These are phyloP conservation scores for Cytospora schulzeri DNA, from an alignment of 2,329 filamentous ascomycete species.

Conservation along the genomic window DNA sequence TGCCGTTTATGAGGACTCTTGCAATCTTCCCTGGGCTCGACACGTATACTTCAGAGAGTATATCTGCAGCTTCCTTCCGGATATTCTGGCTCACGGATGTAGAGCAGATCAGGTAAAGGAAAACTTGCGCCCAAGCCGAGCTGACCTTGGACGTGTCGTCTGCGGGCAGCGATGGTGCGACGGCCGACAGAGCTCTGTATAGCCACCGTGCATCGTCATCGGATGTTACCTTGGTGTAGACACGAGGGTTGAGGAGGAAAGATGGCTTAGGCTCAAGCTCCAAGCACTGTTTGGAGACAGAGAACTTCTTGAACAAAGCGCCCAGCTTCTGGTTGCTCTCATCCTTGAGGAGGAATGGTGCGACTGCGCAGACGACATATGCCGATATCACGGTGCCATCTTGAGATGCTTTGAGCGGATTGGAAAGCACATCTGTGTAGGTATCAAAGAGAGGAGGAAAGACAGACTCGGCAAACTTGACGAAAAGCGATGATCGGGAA, in stretches of 20 bases:
- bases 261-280: slow-evolving; percentile 78
- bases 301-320: slow-evolving; percentile 60
- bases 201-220: slow-evolving; percentile 82
- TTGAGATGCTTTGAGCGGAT: slow-evolving; percentile 77
- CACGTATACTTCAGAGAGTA: slow-evolving; percentile 67
- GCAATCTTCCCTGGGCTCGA: slow-evolving; percentile 60
- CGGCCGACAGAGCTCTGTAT: slow-evolving; percentile 66
- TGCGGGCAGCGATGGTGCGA: slow-evolving; percentile 57
- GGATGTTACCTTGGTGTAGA: slow-evolving; percentile 77
- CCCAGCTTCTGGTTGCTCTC: slow-evolving; percentile 53
- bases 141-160: slow-evolving; percentile 52
- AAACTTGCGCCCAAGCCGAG: slow-evolving; percentile 78
- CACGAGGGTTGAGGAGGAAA: slow-evolving; percentile 79
- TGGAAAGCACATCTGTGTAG: slow-evolving; percentile 77
- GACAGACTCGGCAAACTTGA: slow-evolving; percentile 55
- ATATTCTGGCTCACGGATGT: slow-evolving; percentile 61
- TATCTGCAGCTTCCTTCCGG: slow-evolving; percentile 62
- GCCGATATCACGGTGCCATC: slow-evolving; percentile 80
- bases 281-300: slow-evolving; percentile 67
- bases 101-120: slow-evolving; percentile 77
- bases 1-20: slow-evolving; percentile 65
- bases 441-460: slow-evolving; percentile 63
- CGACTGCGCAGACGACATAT: slow-evolving; percentile 71
- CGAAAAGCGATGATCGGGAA: slow-evolving; percentile 49
- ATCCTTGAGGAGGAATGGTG: slow-evolving; percentile 54